Evolutionary conservation across 2,329 filamentous ascomycete genomes (phyloP).

Genomic region (Fusarium sp.): DNA sequence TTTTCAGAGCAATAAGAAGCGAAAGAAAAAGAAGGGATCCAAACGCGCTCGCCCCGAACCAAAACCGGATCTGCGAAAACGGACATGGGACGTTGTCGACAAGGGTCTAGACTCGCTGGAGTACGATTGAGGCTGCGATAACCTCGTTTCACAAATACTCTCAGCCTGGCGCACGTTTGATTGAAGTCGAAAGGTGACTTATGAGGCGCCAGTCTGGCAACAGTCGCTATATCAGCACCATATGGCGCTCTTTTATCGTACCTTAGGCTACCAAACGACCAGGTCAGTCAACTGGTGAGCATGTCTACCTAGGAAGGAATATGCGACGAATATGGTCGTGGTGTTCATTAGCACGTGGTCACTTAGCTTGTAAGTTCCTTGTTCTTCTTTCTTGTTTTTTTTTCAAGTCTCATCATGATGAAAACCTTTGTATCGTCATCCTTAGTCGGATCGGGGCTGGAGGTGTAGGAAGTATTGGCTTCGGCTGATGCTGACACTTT

Average conservation of each 20-base stretch:
- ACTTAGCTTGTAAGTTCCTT: conserved; percentile 23
- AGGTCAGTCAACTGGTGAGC: neutral
- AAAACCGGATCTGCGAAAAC: conserved; percentile 72
- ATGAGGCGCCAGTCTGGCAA: neutral
- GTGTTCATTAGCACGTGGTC: too few species aligned
- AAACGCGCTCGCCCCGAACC: conserved; percentile 57
- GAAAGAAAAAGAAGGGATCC: conserved; percentile 52
- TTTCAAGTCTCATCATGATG: conserved; percentile 71
- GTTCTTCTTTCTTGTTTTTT: neutral
- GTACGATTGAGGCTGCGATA: conserved; percentile 58
- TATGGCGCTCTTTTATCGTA: neutral
- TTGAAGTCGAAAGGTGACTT: neutral
- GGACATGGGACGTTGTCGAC: conserved; percentile 75
- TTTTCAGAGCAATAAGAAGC: conserved; percentile 43
- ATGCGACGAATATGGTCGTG: neutral
- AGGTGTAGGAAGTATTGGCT: conserved; percentile 50
- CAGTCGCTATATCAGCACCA: too few species aligned
- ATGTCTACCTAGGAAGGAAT: neutral
- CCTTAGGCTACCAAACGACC: neutral
- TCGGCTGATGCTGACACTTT: conserved; percentile 47
- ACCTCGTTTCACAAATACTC: neutral
- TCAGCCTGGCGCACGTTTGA: neutral
- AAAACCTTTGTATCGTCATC: conserved; percentile 91
- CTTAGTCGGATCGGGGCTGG: conserved; percentile 78
- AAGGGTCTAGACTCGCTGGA: conserved; percentile 68